phyloP scores from a whole-genome alignment of 768 basidiomycete genomes.

The Lentinus tigrinus region DNA sequence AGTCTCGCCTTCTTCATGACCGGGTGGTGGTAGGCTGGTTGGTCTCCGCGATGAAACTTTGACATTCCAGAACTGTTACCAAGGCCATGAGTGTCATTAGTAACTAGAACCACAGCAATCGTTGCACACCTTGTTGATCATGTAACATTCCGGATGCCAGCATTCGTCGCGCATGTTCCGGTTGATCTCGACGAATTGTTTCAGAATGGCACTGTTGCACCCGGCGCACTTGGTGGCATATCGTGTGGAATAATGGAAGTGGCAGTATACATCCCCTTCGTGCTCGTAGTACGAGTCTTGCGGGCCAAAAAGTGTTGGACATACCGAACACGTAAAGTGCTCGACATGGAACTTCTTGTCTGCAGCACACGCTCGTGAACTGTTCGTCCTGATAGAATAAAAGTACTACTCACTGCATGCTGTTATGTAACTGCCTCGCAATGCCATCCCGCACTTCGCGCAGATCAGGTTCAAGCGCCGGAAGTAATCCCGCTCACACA shows the following conservation, averaged over 20 bases:
- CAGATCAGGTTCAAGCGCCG: conserved; percentile 94
- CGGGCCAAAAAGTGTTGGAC: conserved; percentile 93
- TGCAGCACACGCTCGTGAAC: conserved; percentile 33
- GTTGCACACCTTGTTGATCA: conserved; percentile 90
- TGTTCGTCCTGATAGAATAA: neutral
- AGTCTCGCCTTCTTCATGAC: conserved; percentile 48
- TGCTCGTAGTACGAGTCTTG: conserved; percentile 99
- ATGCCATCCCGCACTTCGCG: conserved; percentile 90
- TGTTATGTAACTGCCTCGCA: conserved; percentile 97
- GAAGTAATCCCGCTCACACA: conserved; percentile 99
- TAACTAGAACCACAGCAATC: neutral
- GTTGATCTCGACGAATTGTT: conserved; percentile 99
- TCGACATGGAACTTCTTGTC: conserved; percentile 99
- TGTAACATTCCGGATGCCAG: conserved; percentile 99
- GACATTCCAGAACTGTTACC: conserved; percentile 95
- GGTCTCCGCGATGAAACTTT: conserved; percentile 81
- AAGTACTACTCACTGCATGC: conserved; percentile 79
- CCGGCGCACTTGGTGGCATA: conserved; percentile 99
- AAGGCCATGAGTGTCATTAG: neutral
- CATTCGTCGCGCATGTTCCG: conserved; percentile 98
- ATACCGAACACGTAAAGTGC: conserved; percentile 98
- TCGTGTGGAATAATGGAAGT: conserved; percentile 98
- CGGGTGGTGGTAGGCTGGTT: conserved; percentile 47
- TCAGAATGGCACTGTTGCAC: conserved; percentile 94
- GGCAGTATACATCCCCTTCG: conserved; percentile 96